Evolutionary conservation across 2,329 filamentous ascomycete species (phyloP).

Genomic region (Xylaria digitata): DNA sequence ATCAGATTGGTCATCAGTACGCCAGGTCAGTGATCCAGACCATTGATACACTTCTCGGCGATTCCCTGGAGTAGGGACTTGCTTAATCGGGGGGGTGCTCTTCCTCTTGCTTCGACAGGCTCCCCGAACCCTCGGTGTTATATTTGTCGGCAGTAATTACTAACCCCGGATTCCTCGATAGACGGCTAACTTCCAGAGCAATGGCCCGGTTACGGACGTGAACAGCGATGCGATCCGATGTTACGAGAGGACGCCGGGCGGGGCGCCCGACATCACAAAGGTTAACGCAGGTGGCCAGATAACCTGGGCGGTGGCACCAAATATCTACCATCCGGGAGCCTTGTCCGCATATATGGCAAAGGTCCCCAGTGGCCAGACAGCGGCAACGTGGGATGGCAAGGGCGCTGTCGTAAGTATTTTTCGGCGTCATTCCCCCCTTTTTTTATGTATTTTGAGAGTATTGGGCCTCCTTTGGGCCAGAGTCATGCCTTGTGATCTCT

Average conservation of each 20-base stretch:
- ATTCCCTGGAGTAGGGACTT: background rate
- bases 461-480: no score
- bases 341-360: constrained; percentile 57
- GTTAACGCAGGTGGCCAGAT: constrained; percentile 55
- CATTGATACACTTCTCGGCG: background rate
- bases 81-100: constrained; percentile 16
- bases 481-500: no score
- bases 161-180: constrained; percentile 23
- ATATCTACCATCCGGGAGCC: constrained; percentile 55
- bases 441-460: no score
- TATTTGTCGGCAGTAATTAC: background rate
- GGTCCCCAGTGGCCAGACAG: constrained; percentile 53
- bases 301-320: constrained; percentile 55
- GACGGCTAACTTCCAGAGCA: constrained; percentile 58
- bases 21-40: constrained; percentile 37
- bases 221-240: constrained; percentile 55
- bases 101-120: background rate
- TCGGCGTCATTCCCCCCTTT: no score
- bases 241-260: constrained; percentile 52
- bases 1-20: constrained; percentile 50
- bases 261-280: constrained; percentile 51
- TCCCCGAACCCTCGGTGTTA: background rate
- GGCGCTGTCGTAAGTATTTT: constrained; percentile 46
- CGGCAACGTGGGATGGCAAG: constrained; percentile 53
- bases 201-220: constrained; percentile 56